Conservation (phyloP, 305 asterid genomes). For the Coffea humblotiana region DNA sequence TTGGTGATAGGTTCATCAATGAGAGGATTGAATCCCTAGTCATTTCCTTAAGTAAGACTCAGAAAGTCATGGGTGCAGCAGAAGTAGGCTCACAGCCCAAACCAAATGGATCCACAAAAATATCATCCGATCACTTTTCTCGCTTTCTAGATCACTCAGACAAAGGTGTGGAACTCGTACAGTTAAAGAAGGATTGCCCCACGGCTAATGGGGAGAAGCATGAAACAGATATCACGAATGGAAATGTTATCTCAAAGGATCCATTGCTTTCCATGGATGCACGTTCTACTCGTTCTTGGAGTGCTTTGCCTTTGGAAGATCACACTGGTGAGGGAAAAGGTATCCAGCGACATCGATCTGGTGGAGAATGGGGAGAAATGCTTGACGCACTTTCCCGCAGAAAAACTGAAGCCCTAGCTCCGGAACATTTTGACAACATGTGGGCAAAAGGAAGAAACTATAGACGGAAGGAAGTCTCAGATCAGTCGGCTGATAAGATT, state of each 20-base stretch:
- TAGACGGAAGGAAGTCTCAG: conserved; percentile 50
- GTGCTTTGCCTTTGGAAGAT: conserved; percentile 51
- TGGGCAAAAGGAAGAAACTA: conserved; percentile 94
- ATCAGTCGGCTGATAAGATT: conserved; percentile 36
- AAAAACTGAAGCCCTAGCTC: conserved; percentile 81
- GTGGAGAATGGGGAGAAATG: conserved; percentile 87
- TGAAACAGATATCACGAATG: conserved; percentile 36
- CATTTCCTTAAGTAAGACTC: conserved; percentile 55
- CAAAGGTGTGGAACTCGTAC: conserved; percentile 92
- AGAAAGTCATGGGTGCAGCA: conserved; percentile 50
- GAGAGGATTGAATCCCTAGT: conserved; percentile 85
- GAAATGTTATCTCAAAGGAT: conserved; percentile 58
- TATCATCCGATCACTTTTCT: conserved; percentile 54
- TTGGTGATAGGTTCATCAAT: conserved; percentile 77
- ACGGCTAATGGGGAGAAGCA: conserved; percentile 34
- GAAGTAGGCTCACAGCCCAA: conserved; percentile 42
- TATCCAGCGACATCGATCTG: conserved; percentile 52
- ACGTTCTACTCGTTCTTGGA: conserved; percentile 76
- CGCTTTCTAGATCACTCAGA: conserved; percentile 64
- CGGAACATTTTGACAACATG: conserved; percentile 93
- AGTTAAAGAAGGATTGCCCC: conserved; percentile 67
- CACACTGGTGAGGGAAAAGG: conserved; percentile 52
- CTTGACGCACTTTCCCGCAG: conserved; percentile 72
- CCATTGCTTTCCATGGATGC: conserved; percentile 85
- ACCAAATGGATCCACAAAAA: conserved; percentile 42